Evolutionary conservation across 2,329 filamentous ascomycete species (phyloP).

Genomic region (Apiospora saccharicola): DNA sequence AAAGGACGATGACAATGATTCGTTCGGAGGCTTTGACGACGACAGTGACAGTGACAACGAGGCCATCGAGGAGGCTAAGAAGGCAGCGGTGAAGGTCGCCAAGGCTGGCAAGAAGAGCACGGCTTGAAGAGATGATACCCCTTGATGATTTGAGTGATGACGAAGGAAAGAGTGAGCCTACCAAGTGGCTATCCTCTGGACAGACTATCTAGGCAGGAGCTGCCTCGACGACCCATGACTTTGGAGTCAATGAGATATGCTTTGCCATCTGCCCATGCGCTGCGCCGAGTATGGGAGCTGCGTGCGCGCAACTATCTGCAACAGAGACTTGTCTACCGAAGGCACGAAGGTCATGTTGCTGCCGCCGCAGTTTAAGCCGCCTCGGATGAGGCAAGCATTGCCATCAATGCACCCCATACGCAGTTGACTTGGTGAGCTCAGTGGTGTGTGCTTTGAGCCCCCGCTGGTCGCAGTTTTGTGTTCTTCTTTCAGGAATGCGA

Average conservation of each 20-base stretch:
- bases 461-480: not conserved
- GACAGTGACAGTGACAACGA: conserved; percentile 41
- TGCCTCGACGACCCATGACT: not conserved
- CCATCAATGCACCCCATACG: not conserved
- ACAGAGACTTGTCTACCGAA: not conserved
- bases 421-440: not conserved
- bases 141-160: conserved; percentile 45
- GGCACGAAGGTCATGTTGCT: not conserved
- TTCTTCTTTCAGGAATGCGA: not conserved
- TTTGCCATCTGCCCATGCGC: conserved; percentile 8
- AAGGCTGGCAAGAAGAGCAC: conserved; percentile 39
- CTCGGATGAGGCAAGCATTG: not conserved
- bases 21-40: conserved; percentile 58
- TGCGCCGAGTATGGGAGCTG: conserved; percentile 14
- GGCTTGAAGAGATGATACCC: conserved; percentile 55
- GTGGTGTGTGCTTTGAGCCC: not conserved
- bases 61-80: conserved; percentile 44
- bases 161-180: conserved; percentile 34
- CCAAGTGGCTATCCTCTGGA: conserved; percentile 44
- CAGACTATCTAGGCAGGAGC: not conserved
- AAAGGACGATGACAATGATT: conserved; percentile 44
- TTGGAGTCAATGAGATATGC: not conserved
- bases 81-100: conserved; percentile 45
- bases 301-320: conserved; percentile 3
- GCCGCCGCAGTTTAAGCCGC: not conserved